Evolutionary conservation across 148 eudicot species (phyloP).

Genomic region (Persicaria tinctoria): DNA sequence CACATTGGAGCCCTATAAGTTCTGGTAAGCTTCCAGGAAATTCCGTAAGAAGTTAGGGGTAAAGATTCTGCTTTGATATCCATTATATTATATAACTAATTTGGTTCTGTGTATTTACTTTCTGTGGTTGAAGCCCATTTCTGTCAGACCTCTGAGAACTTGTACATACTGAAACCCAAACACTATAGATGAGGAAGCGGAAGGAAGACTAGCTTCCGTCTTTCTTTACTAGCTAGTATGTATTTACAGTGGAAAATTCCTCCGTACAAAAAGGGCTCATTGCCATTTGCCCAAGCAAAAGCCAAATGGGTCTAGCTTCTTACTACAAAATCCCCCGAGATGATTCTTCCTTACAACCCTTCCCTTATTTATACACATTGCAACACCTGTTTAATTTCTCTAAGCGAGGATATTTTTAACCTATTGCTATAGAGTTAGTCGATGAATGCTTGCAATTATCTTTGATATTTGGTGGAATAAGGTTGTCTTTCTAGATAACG

Average conservation of each 20-base stretch:
- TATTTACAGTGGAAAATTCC: neutral
- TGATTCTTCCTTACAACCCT: neutral
- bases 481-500: neutral
- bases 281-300: neutral
- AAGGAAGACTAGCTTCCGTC: neutral
- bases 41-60: neutral
- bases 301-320: neutral
- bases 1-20: slow-evolving; percentile 69
- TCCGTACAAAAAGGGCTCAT: neutral
- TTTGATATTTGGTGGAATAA: neutral
- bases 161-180: neutral
- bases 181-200: neutral
- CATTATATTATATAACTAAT: neutral
- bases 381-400: neutral
- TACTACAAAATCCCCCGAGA: neutral
- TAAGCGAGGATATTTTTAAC: neutral
- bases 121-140: neutral
- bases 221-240: neutral
- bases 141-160: neutral
- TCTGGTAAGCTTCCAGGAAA: slow-evolving; percentile 42
- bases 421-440: neutral
- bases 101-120: neutral
- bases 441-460: neutral
- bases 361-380: neutral
- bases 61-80: neutral